Conservation (phyloP, 371 early-diverging fungal genomes). For the Circinella minor region DNA sequence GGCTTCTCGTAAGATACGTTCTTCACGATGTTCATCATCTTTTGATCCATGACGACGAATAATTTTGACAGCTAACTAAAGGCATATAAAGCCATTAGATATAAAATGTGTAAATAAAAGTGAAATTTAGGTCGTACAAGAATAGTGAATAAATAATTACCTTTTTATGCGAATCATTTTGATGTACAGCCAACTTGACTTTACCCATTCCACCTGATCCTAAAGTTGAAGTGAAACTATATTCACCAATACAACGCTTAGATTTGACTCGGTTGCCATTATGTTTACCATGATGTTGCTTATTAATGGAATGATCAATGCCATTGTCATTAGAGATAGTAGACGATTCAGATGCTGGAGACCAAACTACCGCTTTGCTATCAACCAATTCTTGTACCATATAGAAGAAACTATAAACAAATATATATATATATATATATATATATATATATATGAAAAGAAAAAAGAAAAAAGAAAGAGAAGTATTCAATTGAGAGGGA, state of each 20-base stretch:
- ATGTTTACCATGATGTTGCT: not conserved
- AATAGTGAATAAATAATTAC: slow-evolving; percentile 45
- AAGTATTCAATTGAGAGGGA: not conserved
- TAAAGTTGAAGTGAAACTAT: slow-evolving; percentile 81
- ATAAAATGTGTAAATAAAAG: too few species aligned
- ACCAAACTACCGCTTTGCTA: not conserved
- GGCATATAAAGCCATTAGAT: not conserved
- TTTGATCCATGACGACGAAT: slow-evolving; percentile 58
- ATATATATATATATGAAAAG: too few species aligned
- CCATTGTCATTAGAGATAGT: not conserved
- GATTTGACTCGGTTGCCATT: slow-evolving; percentile 12
- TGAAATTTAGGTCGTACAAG: not conserved
- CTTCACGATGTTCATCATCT: slow-evolving; percentile 75
- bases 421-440: not conserved
- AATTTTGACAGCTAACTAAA: slow-evolving; percentile 79
- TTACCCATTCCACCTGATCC: slow-evolving; percentile 96
- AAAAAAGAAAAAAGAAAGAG: not conserved
- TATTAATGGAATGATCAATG: not conserved
- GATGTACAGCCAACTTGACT: slow-evolving; percentile 89
- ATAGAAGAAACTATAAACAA: not conserved
- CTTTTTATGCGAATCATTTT: slow-evolving; percentile 68
- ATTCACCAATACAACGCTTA: slow-evolving; percentile 64
- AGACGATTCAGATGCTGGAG: slow-evolving; percentile 2
- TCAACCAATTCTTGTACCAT: slow-evolving; percentile 4
- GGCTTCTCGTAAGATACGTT: slow-evolving; percentile 87